Evolutionary conservation across 78 protist species (phyloP).

Genomic region (Cyanophora paradoxa): DNA sequence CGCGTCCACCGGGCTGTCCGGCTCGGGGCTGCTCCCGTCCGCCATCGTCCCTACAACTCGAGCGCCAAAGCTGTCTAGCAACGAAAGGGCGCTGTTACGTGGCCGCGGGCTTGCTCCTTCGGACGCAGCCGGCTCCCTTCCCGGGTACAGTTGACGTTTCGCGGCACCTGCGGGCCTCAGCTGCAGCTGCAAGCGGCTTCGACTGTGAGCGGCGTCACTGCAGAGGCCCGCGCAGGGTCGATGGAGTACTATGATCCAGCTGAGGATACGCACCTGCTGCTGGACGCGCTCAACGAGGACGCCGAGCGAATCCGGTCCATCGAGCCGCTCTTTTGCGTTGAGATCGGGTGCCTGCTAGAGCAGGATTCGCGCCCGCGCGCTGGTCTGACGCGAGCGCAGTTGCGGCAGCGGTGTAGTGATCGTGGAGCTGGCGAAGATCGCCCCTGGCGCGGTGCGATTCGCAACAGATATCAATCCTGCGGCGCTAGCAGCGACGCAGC

Average conservation of each 20-base stretch:
- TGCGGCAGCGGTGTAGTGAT: background rate
- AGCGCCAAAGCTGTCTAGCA: too few species aligned
- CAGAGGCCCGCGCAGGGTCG: too few species aligned
- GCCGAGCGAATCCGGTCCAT: background rate
- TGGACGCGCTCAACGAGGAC: background rate
- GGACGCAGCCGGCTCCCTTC: too few species aligned
- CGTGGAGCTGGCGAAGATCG: background rate
- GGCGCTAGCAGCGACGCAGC: background rate
- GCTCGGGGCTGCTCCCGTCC: too few species aligned
- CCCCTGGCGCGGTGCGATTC: background rate
- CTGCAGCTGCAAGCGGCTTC: too few species aligned
- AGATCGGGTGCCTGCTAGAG: background rate
- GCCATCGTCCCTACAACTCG: too few species aligned
- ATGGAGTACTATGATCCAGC: slow-evolving; percentile 5
- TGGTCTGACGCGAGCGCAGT: background rate
- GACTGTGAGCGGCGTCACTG: too few species aligned
- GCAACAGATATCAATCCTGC: background rate
- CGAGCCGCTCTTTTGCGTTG: background rate
- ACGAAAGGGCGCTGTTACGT: too few species aligned
- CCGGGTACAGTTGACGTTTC: too few species aligned
- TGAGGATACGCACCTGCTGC: background rate
- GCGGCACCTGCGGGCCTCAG: too few species aligned
- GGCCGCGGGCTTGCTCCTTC: too few species aligned
- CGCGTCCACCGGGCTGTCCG: too few species aligned
- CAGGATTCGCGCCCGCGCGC: background rate